Base-by-base conservation (phyloP, 805 yeast species). In the Candida sonorensis region DNA sequence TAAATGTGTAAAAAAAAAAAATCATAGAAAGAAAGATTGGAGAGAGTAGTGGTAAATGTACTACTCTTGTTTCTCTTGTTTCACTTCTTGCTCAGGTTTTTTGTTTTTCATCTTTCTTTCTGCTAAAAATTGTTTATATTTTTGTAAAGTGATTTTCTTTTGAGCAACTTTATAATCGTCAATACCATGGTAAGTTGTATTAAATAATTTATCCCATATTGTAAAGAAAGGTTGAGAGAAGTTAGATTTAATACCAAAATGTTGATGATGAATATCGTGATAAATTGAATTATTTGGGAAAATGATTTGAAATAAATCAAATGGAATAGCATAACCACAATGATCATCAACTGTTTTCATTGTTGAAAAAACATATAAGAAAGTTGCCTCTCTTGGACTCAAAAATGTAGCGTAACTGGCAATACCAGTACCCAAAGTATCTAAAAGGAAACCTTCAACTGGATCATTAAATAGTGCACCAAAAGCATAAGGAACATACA, bases 341-440 rank as follows among this genome's bases (percentile, higher is more conserved):
- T 92, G 98, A 57, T 92, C 98, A 56, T 92, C 97, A 30, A 92
- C 95, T 1, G 98, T 92, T 59, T 92, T 92, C 72, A 92, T 59
- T 2, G 98, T 92, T 11, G 96, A 84, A 55, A 92, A 85, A 2
- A 90, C 77, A 60, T 68, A 92, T 34, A 92, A 62, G 10, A 81
- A 44, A 15, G 82, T 62, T 31, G 80, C 64, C 60, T 92, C 97
- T 36, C 95, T 75, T 29, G 86, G 82, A 3, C 82, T 62, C 41
- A 92, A 64, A 2, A 69, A 66, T 1, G 82, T 70, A 7, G 74
- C 41, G 23, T 83, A 42, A 37, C 77, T 69, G 2, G 95, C 90
- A 23, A 90, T 44, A 23, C 95, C 97, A 0, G 97, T 84, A 5
- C 98, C 98, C 17, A 80, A 55, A 10, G 97, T 85, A 60, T 92